Evolutionary conservation across 257 asterid genomes (phyloP).

Genomic region (Solanum ahanhuiri): DNA sequence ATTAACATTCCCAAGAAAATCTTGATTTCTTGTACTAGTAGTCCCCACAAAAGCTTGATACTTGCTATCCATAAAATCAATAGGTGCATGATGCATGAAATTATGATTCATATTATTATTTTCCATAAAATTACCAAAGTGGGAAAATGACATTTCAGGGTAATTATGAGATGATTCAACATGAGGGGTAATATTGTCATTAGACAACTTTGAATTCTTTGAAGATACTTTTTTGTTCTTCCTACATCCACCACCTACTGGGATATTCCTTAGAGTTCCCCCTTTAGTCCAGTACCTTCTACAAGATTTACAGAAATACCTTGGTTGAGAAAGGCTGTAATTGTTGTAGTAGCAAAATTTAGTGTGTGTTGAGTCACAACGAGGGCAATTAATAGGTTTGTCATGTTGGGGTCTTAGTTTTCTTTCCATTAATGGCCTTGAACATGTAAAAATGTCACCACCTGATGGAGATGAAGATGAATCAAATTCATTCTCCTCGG

Average conservation of each 20-base stretch:
- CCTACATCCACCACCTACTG: constrained; percentile 93
- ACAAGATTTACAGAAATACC: constrained; percentile 92
- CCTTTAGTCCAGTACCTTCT: constrained; percentile 97
- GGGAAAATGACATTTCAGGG: constrained; percentile 30
- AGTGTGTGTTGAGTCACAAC: constrained; percentile 92
- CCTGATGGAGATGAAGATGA: constrained; percentile 44
- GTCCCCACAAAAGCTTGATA: constrained; percentile 28
- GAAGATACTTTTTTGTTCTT: constrained; percentile 64
- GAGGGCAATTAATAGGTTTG: constrained; percentile 66
- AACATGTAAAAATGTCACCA: constrained; percentile 54
- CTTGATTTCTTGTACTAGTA: constrained; percentile 8
- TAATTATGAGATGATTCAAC: constrained; percentile 10
- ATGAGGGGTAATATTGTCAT: not conserved
- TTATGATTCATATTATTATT: not conserved
- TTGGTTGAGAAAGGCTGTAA: constrained; percentile 87
- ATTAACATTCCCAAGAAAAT: constrained; percentile 21
- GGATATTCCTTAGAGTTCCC: constrained; percentile 87
- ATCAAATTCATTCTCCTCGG: constrained; percentile 56
- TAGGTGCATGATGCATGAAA: constrained; percentile 29
- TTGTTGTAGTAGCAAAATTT: constrained; percentile 96
- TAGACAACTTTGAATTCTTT: constrained; percentile 17
- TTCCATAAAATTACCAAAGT: constrained; percentile 5
- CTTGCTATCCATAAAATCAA: constrained; percentile 54
- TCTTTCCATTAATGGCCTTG: constrained; percentile 55
- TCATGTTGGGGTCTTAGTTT: constrained; percentile 73